phyloP scores from a whole-genome alignment of 495 filamentous ascomycete species.

The Tuber umbilicatum region DNA sequence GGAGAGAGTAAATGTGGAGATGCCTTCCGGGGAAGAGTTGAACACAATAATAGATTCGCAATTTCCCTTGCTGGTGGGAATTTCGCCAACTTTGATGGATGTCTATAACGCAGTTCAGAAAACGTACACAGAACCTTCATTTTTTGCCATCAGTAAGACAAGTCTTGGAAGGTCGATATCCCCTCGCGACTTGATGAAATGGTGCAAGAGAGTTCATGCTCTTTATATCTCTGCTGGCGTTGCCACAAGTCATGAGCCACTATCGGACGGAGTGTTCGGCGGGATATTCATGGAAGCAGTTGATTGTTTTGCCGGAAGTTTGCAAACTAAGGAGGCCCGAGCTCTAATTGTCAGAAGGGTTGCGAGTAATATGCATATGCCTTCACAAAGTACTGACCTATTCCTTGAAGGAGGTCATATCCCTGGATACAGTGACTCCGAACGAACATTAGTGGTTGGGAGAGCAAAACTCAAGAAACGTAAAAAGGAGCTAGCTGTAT shows the following conservation, averaged over 20 bases:
- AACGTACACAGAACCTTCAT: slow-evolving; percentile 49
- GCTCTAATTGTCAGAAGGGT: slow-evolving; percentile 58
- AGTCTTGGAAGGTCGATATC: slow-evolving; percentile 56
- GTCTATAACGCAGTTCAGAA: slow-evolving; percentile 64
- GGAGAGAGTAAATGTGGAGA: slow-evolving; percentile 62
- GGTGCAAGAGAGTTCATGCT: slow-evolving; percentile 67
- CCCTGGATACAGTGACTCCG: slow-evolving; percentile 56
- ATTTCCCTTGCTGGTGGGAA: slow-evolving; percentile 62
- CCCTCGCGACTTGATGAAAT: slow-evolving; percentile 80
- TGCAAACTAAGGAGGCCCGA: slow-evolving; percentile 60
- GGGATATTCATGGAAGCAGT: slow-evolving; percentile 83
- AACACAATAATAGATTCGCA: slow-evolving; percentile 61
- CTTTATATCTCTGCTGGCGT: slow-evolving; percentile 55
- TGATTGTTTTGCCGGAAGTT: slow-evolving; percentile 76
- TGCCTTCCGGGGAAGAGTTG: slow-evolving; percentile 64
- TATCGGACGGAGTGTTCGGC: slow-evolving; percentile 64
- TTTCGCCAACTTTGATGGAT: slow-evolving; percentile 63
- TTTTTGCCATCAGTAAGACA: slow-evolving; percentile 52
- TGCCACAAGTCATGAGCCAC: slow-evolving; percentile 61
- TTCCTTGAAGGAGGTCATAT: slow-evolving; percentile 59
- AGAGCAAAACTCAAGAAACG: slow-evolving; percentile 54
- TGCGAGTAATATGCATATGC: slow-evolving; percentile 76
- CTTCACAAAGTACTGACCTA: slow-evolving; percentile 66
- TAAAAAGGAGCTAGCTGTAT: slow-evolving; percentile 35
- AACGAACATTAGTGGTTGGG: slow-evolving; percentile 58